Evolutionary conservation across 176 grass and related monocot genomes (phyloP), one percentile per base, ranked within the genome.

Genomic region (Hsuehochloa calcarea): DNA sequence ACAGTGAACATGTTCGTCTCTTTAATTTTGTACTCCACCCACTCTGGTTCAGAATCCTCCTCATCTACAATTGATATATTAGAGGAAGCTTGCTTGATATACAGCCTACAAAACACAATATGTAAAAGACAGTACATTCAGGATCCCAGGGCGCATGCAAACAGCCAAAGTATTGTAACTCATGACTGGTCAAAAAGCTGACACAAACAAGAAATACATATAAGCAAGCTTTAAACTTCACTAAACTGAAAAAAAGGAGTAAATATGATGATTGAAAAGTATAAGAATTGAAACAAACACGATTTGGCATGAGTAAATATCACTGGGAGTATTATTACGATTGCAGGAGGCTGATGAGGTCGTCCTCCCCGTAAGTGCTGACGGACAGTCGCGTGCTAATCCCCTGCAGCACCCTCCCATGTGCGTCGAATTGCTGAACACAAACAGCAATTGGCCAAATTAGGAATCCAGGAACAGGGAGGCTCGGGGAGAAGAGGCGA

Each of bases 11-110:
- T 94, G 75, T 99, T 99, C 1, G 88, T 91, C 84, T 99, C 96
- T 88, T 96, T 99, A 84, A 99, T 99, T 75, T 96, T 99, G 84
- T 99, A 99, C 79, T 99, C 96, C 6, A 82, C 81, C 91, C 96
- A 99, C 80, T 96, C 93, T 16, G 91, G 85, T 86, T 92, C 96
- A 65, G 83, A 78, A 63, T 90, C 87, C 22, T 91, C 86, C 82
- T 89, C 80, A 4, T 58, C 93, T 5, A 85, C 54, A 62, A 91
- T 85, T 20, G 90, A 91, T 88, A 94, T 84, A 15, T 72, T 77
- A 56, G 91, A 96, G 51, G 88, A 79, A 77, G 90, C 87, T 87
- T 96, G 93, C 75, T 96, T 96, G 78, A 99, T 94, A 52, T 96
- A 99, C 67, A 96, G 78, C 77, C 96, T 99, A 73, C 51, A 94